Conservation (phyloP, 257 asterid species). For the Solanum medicagineum region DNA sequence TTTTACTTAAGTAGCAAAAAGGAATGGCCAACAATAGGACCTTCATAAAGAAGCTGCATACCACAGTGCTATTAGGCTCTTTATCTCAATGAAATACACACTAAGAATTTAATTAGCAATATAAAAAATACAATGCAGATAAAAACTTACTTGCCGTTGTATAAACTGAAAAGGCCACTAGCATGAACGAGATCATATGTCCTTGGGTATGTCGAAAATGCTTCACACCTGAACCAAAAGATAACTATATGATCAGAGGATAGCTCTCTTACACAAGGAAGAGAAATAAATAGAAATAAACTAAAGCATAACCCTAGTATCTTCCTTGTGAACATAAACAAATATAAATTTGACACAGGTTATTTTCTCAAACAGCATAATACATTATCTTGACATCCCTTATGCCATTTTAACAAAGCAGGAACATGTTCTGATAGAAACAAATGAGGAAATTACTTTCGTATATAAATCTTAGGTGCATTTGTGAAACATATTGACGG, state of each 20-base stretch:
- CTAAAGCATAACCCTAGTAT: background rate
- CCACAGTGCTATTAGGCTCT: background rate
- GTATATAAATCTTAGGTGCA: background rate
- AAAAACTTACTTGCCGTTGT: conserved; percentile 69
- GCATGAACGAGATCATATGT: conserved; percentile 96
- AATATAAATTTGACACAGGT: background rate
- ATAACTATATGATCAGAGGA: background rate
- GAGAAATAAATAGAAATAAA: background rate
- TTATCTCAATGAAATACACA: background rate
- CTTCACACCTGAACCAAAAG: conserved; percentile 64
- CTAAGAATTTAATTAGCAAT: background rate
- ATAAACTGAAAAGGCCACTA: conserved; percentile 72
- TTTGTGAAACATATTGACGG: background rate
- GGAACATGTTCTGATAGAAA: background rate
- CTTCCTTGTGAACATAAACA: background rate
- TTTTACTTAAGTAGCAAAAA: background rate
- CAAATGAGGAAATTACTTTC: background rate
- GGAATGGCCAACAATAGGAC: background rate
- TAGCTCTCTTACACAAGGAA: background rate
- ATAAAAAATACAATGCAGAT: background rate
- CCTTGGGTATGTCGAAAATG: conserved; percentile 89
- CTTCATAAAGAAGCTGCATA: background rate
- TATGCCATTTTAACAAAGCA: background rate
- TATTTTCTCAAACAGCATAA: background rate
- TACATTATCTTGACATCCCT: background rate